Percentiles rank a stretch among this genome's conserved stretches.
Evolutionary conservation across 176 grass and related monocot species (phyloP).

Genomic region (Eleusine indica): DNA sequence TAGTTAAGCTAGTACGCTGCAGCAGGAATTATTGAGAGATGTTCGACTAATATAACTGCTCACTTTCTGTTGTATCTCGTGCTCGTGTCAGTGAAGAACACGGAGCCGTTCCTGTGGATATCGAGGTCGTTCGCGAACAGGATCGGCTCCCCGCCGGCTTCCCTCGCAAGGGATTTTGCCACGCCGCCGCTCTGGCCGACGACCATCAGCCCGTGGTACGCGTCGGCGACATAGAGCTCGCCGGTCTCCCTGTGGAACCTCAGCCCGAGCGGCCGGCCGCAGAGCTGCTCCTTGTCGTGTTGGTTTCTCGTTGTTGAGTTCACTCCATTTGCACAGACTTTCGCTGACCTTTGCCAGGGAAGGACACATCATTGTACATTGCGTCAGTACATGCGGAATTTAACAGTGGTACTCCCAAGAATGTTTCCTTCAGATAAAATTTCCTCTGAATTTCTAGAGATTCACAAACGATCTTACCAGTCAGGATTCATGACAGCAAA

Average conservation of each 20-base stretch:
- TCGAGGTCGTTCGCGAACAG: slow-evolving; percentile 91
- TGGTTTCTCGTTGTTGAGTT: slow-evolving; percentile 69
- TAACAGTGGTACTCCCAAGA: too few relatives aligned
- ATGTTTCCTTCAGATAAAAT: neutral
- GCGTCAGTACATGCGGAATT: neutral
- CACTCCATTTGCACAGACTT: slow-evolving; percentile 61
- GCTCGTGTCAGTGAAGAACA: slow-evolving; percentile 95
- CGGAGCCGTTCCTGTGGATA: slow-evolving; percentile 76
- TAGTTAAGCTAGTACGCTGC: neutral
- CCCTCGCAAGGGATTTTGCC: slow-evolving; percentile 56
- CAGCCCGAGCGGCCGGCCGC: slow-evolving; percentile 86
- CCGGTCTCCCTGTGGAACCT: slow-evolving; percentile 64
- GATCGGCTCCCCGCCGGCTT: slow-evolving; percentile 58
- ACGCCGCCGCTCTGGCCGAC: slow-evolving; percentile 59
- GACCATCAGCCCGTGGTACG: slow-evolving; percentile 81
- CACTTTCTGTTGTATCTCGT: slow-evolving; percentile 83
- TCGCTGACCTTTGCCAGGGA: slow-evolving; percentile 58
- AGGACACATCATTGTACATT: neutral
- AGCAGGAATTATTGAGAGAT: neutral
- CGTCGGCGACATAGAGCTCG: slow-evolving; percentile 83
- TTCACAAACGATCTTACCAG: slow-evolving; percentile 43
- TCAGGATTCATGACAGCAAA: slow-evolving; percentile 70
- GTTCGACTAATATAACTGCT: neutral
- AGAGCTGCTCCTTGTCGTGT: slow-evolving; percentile 66
- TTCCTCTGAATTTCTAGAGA: neutral